Base-by-base conservation (phyloP, 179 eudicot species). In the Heliamphora pulchella region DNA sequence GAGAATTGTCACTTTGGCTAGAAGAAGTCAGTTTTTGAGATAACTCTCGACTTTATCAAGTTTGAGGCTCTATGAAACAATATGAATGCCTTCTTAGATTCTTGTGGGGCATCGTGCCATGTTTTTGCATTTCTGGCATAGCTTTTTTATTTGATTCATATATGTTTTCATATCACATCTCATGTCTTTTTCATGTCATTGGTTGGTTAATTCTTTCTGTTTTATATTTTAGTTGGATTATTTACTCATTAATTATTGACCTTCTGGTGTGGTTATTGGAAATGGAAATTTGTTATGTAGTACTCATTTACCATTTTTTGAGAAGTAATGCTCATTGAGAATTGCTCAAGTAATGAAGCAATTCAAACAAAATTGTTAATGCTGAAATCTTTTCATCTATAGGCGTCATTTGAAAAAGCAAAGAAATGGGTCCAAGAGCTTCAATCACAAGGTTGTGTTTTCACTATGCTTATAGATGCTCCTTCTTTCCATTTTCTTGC, bases 391-490 rank as follows among this genome's bases (percentile, higher is more conserved):
- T 54, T 55, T 74, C 43, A 11, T 72, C 54, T 77, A 58, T 62
- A 88, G 90, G 87, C 77, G 66, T 86, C 90, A 51, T 88, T 86
- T 81, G 86, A 82, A 5, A 83, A 84, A 62, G 90, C 90, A 39
- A 88, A 88, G 76, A 88, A 84, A 82, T 88, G 90, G 90, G 88
- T 86, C 64, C 83, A 82, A 81, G 90, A 88, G 83, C 90, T 88
- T 59, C 84, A 86, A 65, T 69, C 87, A 54, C 90, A 88, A 83
- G 90, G 90, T 86, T 72, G 66, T 15, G 17, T 44, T 76, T 18
- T 57, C 2, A 70, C 11, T 2, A 47, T 47, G 13, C 11, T 57
- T 74, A 6, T 54, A 31, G 2, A n/a, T 17, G 0, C 8, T n/a
- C 8, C 13, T 7, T 20, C 5, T 22, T 11, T 10, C 44, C 2